Evolutionary conservation across 805 yeast species (phyloP).

Genomic region (Monosporozyma siamensis): DNA sequence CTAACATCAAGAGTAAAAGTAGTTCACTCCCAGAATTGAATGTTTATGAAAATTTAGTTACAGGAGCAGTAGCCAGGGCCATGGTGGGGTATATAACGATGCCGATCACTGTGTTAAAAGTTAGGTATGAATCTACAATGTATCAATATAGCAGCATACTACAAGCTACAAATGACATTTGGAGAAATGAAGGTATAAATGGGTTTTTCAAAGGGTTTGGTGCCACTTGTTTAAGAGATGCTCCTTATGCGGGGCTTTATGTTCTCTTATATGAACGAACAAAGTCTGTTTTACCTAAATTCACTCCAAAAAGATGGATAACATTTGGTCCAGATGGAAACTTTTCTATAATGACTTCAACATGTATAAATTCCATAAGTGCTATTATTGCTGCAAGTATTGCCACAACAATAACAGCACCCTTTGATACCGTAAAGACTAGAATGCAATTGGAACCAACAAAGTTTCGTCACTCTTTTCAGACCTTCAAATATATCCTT

Average conservation of each 20-base stretch:
- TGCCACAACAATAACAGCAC: slow-evolving; percentile 84
- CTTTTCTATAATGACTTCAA: slow-evolving; percentile 35
- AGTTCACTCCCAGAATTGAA: slow-evolving; percentile 59
- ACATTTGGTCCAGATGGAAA: slow-evolving; percentile 9
- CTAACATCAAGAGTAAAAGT: slow-evolving; percentile 20
- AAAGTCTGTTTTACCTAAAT: slow-evolving; percentile 45
- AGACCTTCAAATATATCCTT: slow-evolving; percentile 33
- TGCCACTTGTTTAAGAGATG: slow-evolving; percentile 83
- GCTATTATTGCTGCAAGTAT: slow-evolving; percentile 71
- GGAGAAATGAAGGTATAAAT: slow-evolving; percentile 38
- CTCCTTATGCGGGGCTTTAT: slow-evolving; percentile 93
- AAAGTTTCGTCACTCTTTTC: slow-evolving; percentile 34
- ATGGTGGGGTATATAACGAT: slow-evolving; percentile 78
- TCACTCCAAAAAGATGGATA: slow-evolving; percentile 22
- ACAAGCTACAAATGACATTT: slow-evolving; percentile 53
- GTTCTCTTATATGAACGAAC: slow-evolving; percentile 75
- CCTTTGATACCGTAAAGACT: slow-evolving; percentile 90
- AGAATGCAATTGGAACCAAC: slow-evolving; percentile 68
- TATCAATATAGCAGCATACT: slow-evolving; percentile 58
- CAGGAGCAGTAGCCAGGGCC: slow-evolving; percentile 76
- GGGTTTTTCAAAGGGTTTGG: slow-evolving; percentile 85
- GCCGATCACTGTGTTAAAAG: slow-evolving; percentile 90
- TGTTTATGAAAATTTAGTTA: slow-evolving; percentile 54
- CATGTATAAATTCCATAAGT: slow-evolving; percentile 59
- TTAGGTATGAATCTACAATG: slow-evolving; percentile 75